Evolutionary conservation across 495 filamentous ascomycete species (phyloP), one percentile per base, ranked within the genome.

Genomic region (Aspergillus nidulans): DNA sequence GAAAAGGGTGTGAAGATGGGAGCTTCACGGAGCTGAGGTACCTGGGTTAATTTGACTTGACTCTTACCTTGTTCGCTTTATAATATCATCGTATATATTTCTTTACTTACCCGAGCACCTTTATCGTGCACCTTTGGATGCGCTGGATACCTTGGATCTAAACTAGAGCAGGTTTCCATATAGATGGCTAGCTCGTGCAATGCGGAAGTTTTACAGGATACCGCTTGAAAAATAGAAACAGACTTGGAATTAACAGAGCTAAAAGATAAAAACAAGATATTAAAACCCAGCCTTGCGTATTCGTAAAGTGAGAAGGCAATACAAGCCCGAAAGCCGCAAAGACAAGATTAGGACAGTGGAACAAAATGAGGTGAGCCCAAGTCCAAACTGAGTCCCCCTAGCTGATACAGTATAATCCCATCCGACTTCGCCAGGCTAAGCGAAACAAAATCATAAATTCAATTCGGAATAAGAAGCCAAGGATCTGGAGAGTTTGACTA

Each of bases 401-500:
- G n/a, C 7, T 30, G 24, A 13, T 43, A 23, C 21, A 25, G 4
- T 44, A 13, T 25, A 15, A 9, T n/a, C 19, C 20, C 21, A 18
- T 39, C 13, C 26, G 12, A 48, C 32, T 39, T 49, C 47, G 30
- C 47, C 47, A 39, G 24, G 34, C 18, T 47, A 23, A 43, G 47
- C 18, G 18, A 13, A 43, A 43, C 40, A 21, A 26, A 30, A 38
- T 38, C 20, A 48, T 18, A 39, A n/a, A 39, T 16, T 13, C 8
- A 45, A 8, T 26, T 12, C 20, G 30, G 19, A 7, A 39, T 25
- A 46, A 52, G 3, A 26, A 39, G 46, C 19, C 40, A 40, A 34
- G n/a, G n/a, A 21, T 39, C 30, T 13, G 55, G 55, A 58, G 19
- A 41, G 19, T 41, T 12, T 0, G 0, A 52, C 64, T 38, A 74